Evolutionary conservation across 306 rosid genomes (phyloP).

Genomic region (Astragalus glycyphyllos): DNA sequence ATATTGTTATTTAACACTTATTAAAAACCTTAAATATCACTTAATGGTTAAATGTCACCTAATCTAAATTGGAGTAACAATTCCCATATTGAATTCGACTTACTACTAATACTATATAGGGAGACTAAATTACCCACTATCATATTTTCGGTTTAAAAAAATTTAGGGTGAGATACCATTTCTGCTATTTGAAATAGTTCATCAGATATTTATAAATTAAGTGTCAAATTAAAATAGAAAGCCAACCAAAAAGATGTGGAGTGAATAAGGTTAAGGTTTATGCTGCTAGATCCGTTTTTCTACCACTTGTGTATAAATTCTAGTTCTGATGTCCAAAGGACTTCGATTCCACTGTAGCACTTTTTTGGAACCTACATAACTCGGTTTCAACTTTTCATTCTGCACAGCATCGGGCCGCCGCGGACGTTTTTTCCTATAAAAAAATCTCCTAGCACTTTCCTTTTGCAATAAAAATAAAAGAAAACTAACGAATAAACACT

Average conservation of each 20-base stretch:
- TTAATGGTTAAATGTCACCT: too few species aligned
- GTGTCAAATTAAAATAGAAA: background rate
- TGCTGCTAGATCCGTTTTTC: slow-evolving; percentile 37
- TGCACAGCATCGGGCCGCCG: slow-evolving; percentile 67
- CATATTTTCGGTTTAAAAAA: too few species aligned
- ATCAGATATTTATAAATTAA: slow-evolving; percentile 24
- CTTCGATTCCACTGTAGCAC: slow-evolving; percentile 48
- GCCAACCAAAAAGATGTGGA: slow-evolving; percentile 5
- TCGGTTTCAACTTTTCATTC: slow-evolving; percentile 54
- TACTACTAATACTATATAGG: too few species aligned
- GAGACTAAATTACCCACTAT: too few species aligned
- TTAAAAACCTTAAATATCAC: too few species aligned
- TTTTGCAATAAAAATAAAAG: slow-evolving; percentile 17
- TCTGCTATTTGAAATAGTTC: slow-evolving; percentile 7
- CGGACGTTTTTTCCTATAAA: slow-evolving; percentile 48
- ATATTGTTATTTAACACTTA: too few species aligned
- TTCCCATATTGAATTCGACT: too few species aligned
- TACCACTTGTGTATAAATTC: slow-evolving; percentile 9
- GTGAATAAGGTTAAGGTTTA: slow-evolving; percentile 16
- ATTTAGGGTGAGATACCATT: too few species aligned
- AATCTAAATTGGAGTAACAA: too few species aligned
- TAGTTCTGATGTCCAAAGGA: slow-evolving; percentile 34
- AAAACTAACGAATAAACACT: background rate
- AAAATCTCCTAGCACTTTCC: slow-evolving; percentile 22
- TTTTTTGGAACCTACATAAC: slow-evolving; percentile 44